Evolutionary conservation across 2,329 filamentous ascomycete species (phyloP), one percentile per base, ranked within the genome.

Genomic region (Pseudonectria buxi): DNA sequence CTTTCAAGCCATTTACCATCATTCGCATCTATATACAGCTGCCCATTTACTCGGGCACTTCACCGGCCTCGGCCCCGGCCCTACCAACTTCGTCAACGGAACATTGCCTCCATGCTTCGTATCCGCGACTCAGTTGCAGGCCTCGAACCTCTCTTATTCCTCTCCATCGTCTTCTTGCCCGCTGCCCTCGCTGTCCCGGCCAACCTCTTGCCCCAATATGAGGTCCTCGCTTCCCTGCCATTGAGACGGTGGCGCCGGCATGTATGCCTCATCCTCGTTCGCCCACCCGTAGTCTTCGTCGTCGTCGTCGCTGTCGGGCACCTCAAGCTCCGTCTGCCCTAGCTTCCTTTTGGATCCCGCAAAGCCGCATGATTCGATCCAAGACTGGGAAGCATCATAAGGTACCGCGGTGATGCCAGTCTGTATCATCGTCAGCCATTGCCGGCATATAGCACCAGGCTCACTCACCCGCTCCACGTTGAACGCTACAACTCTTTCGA

Each of bases 251-350:
- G 71, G 72, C 4, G 62, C 64, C 10, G 77, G 76, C 48, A 79
- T 62, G 33, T 72, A 68, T 36, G 74, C 71, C 37, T 82, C 79
- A 47, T 81, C 78, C 29, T 77, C 74, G 34, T 83, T 75, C 26
- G 72, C 73, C 82, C 82, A 87, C 11, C 80, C 81, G 50, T 85
- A 86, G 50, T 84, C 77, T 44, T 86, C 81, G 40, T 82, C 78
- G 22, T 82, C 78, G 22, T 72, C 74, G 28, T 80, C 76, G 43
- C 75, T 81, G 42, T 79, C 76, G 3, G 74, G 68, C 30, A 79
- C 66, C 47, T 79, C 76, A 32, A 76, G 64, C 34, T 71, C 73
- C 4, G 78, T 72, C 29, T 81, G 72, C 22, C 50, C 59, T 35
- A 83, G 66, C 55, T 86, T 77, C 48, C 83, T 71, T 61, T 87